These are phyloP conservation scores for Solioccasus polychromus DNA, from an alignment of 768 basidiomycete species.

Conservation along the genomic window DNA sequence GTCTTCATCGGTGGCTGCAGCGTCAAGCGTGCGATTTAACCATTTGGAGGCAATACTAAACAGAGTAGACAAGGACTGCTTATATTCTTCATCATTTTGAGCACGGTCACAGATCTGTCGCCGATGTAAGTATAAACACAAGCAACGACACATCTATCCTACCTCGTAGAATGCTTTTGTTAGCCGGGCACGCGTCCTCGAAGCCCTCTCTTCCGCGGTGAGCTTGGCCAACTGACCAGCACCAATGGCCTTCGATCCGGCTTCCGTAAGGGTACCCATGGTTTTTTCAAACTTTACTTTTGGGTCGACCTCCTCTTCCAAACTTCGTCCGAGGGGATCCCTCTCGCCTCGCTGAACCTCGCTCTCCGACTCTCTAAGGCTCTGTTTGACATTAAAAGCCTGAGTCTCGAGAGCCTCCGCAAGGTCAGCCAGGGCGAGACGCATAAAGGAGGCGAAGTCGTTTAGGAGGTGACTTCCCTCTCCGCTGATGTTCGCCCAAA, in stretches of 20 bases:
- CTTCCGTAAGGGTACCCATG: conserved; percentile 62
- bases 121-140: neutral
- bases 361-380: conserved; percentile 51
- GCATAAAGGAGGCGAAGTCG: conserved; percentile 64
- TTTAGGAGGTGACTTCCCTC: conserved; percentile 54
- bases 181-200: conserved; percentile 42
- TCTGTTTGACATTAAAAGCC: conserved; percentile 51
- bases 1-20: conserved; percentile 43
- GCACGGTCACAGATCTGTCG: conserved; percentile 61
- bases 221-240: conserved; percentile 42
- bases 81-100: conserved; percentile 58
- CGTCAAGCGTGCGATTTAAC: conserved; percentile 49
- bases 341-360: conserved; percentile 61
- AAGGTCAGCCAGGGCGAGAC: conserved; percentile 63
- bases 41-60: conserved; percentile 59
- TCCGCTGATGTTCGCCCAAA: conserved; percentile 51
- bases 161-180: conserved; percentile 56
- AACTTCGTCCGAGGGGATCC: conserved; percentile 53
- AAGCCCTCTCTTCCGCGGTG: conserved; percentile 42
- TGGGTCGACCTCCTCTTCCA: conserved; percentile 43
- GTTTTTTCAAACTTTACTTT: conserved; percentile 61
- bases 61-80: conserved; percentile 52
- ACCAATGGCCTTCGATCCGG: conserved; percentile 57
- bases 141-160: neutral
- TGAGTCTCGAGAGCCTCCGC: conserved; percentile 56